A percentile compares a stretch with the other conserved stretches of the same genome.
phyloP scores from a whole-genome alignment of 1,284 basidiomycete species.

The Xanthoconium separans region DNA sequence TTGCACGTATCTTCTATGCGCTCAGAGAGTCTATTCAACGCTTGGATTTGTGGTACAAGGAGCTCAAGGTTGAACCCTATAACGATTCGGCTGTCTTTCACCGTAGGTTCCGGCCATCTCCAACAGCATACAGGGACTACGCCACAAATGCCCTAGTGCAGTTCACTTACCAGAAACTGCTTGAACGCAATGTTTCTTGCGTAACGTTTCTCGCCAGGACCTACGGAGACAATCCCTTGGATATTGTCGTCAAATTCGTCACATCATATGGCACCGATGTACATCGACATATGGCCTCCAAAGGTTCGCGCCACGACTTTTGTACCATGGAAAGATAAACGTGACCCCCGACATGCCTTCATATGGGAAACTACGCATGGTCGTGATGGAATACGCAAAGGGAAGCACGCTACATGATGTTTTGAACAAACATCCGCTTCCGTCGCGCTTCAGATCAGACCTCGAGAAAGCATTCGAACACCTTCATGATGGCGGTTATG shows the following conservation, averaged over 20 bases:
- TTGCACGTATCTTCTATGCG: conserved; percentile 12
- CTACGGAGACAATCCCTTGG: background rate
- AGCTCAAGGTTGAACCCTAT: background rate
- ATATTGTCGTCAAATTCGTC: conserved; percentile 22
- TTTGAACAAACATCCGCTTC: background rate
- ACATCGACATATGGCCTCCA: conserved; percentile 9
- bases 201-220: conserved; percentile 11
- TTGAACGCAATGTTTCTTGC: conserved; percentile 1
- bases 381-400: conserved; percentile 21
- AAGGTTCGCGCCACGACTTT: conserved; percentile 5
- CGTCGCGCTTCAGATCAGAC: background rate
- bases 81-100: no score
- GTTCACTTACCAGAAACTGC: conserved; percentile 9
- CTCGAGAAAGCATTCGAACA: background rate
- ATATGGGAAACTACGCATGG: conserved; percentile 18
- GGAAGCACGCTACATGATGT: background rate
- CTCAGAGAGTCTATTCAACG: conserved; percentile 7
- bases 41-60: conserved; percentile 16
- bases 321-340: conserved; percentile 10
- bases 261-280: conserved; percentile 11
- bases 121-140: background rate
- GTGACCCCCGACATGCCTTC: background rate
- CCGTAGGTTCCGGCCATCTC: conserved; percentile 18
- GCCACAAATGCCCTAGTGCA: background rate
- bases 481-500: conserved; percentile 10